Evolutionary conservation across 2,329 filamentous ascomycete species (phyloP).

Genomic region (Aspergillus latus): DNA sequence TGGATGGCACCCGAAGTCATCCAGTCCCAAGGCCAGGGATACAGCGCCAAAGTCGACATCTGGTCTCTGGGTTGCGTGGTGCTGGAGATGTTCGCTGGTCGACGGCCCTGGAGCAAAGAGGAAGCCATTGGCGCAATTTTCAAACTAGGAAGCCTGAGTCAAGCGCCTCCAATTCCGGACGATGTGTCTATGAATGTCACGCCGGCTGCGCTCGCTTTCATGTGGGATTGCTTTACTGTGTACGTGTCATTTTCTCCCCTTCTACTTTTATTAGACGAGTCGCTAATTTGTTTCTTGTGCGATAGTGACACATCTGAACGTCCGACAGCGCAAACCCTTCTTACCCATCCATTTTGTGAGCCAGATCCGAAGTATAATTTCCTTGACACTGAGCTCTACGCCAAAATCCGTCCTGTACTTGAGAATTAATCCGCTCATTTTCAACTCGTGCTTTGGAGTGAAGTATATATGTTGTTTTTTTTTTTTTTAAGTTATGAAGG

Average conservation of each 20-base stretch:
- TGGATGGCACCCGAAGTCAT: constrained; percentile 99
- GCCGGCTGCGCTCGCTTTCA: constrained; percentile 86
- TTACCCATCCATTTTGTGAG: constrained; percentile 87
- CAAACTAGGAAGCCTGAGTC: constrained; percentile 89
- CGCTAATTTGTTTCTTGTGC: constrained; percentile 11
- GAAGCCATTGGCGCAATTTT: constrained; percentile 98
- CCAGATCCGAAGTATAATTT: constrained; percentile 88
- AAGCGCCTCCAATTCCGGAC: constrained; percentile 92
- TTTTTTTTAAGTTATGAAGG: not conserved
- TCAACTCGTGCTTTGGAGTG: too few species aligned
- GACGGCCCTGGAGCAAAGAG: constrained; percentile 93
- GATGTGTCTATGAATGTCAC: constrained; percentile 80
- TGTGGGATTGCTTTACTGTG: constrained; percentile 99
- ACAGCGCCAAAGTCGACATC: constrained; percentile 97
- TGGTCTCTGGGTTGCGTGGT: constrained; percentile 98
- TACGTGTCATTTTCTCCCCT: constrained; percentile 53
- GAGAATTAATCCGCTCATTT: constrained; percentile 16
- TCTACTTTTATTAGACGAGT: constrained; percentile 17
- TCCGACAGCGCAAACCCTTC: constrained; percentile 84
- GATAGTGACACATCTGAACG: constrained; percentile 84
- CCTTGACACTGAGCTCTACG: constrained; percentile 83
- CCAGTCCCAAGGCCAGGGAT: constrained; percentile 86
- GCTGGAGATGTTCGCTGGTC: constrained; percentile 95
- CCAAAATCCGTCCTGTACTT: constrained; percentile 66
- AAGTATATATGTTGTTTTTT: not conserved